Evolutionary conservation across 164 flowering plant species (phyloP), one percentile per base, ranked within the genome.

Genomic region (Taxillus chinensis): DNA sequence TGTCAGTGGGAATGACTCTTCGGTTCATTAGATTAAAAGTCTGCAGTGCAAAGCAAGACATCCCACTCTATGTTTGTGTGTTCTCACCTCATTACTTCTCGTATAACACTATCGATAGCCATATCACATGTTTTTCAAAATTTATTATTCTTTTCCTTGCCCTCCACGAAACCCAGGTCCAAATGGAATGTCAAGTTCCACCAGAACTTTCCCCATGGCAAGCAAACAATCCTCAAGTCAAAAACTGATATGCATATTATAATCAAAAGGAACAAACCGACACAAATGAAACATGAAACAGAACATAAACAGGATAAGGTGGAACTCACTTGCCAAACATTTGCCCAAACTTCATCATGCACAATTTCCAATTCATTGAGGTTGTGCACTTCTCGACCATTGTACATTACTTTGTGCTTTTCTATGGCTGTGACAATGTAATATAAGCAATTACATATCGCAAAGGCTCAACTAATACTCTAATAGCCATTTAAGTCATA

Each of bases 341-440:
- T 95, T 63, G 98, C 97, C 99, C 98, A 95, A 58, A 95, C 82
- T 85, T 95, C 99, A 61, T 83, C 86, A 70, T 89, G 74, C 49
- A 95, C 55, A 62, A 73, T 91, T 80, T 95, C 98, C 64, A 95
- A 71, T 68, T 95, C 99, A 70, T 95, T 95, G 63, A 95, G 87
- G 71, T 78, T 73, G 68, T 73, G 80, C 39, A 95, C 86, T 76
- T 91, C 89, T 50, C 62, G 70, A 62, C 80, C 96, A 50, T 81
- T 77, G 73, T 79, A 91, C 66, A 57, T 86, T 56, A 95, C 81
- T 27, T 62, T 64, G 2, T 74, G 74, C 62, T 79, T 78, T 39
- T 56, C 53, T 39, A 69, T 64, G 15, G 78, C 97, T 93, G 82
- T 84, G 79, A 27, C 41, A 54, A 65, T 8, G 14, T 56, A 41